Percentiles rank a stretch among this genome's conserved stretches.
These are phyloP conservation scores for Blastocystis sp. DNA, from an alignment of 352 stramenopile genomes.

Conservation along the genomic window DNA sequence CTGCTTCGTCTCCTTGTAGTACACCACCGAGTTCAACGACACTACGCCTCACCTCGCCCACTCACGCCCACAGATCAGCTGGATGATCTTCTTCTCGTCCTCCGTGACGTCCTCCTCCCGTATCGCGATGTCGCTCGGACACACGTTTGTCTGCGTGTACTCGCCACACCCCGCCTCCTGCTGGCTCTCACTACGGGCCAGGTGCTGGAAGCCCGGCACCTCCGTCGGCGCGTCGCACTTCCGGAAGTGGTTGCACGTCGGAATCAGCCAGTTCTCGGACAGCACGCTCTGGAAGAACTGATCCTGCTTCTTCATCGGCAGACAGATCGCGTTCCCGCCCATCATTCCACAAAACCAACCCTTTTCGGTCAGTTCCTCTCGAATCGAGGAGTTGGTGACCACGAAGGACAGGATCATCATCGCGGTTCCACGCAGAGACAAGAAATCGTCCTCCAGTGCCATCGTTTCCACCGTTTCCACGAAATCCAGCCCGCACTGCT, in stretches of 20 bases:
- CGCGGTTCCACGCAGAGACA: slow-evolving; percentile 12
- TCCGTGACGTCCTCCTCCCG: neutral
- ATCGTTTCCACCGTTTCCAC: neutral
- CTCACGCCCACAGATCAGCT: neutral
- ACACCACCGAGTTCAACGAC: slow-evolving; percentile 38
- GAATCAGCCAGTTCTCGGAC: slow-evolving; percentile 13
- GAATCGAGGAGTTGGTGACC: neutral
- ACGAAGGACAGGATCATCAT: slow-evolving; percentile 32
- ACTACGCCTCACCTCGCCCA: neutral
- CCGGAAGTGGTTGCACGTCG: slow-evolving; percentile 30
- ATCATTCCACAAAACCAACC: slow-evolving; percentile 19
- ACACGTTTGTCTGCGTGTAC: slow-evolving; percentile 20
- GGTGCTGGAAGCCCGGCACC: neutral
- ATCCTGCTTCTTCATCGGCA: neutral
- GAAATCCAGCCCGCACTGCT: slow-evolving; percentile 12
- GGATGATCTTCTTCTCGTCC: slow-evolving; percentile 1
- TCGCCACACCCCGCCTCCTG: neutral
- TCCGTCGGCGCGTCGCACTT: neutral
- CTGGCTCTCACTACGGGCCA: neutral
- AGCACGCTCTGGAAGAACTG: neutral
- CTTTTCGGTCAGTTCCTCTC: neutral
- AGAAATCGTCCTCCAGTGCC: neutral
- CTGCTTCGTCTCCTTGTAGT: neutral
- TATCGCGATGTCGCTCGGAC: slow-evolving; percentile 36
- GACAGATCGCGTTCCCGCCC: slow-evolving; percentile 29